Conservation (phyloP, 2,329 filamentous ascomycete species). For the Lecanicillium sp. region DNA sequence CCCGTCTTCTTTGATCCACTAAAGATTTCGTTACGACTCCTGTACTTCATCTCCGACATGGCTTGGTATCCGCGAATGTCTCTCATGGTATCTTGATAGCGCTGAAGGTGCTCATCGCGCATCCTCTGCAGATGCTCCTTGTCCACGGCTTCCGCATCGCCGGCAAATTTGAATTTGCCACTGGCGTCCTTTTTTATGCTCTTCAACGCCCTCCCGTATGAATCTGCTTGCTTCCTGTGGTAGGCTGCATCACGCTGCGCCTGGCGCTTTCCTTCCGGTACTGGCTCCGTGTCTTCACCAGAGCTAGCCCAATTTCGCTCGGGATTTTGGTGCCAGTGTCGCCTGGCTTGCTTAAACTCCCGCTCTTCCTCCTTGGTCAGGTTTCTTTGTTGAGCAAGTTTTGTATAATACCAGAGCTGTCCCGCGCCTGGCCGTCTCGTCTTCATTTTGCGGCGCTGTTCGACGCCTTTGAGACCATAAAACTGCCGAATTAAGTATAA, state of each 20-base stretch:
- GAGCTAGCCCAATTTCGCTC: conserved; percentile 13
- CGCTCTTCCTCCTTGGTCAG: conserved; percentile 23
- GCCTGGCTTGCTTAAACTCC: conserved; percentile 26
- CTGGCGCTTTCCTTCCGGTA: conserved; percentile 15
- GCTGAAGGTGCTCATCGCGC: conserved; percentile 16
- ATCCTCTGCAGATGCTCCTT: conserved; percentile 16
- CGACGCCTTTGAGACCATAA: conserved; percentile 20
- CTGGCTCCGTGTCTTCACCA: conserved; percentile 13
- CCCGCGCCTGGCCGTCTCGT: conserved; percentile 23
- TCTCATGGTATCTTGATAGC: conserved; percentile 19
- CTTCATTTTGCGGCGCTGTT: conserved; percentile 18
- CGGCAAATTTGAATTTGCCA: not conserved
- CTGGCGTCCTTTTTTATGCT: conserved; percentile 16
- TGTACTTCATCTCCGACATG: conserved; percentile 20
- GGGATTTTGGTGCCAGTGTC: conserved; percentile 23
- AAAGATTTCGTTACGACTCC: conserved; percentile 20
- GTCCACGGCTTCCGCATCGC: not conserved
- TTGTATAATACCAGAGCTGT: conserved; percentile 24
- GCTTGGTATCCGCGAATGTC: conserved; percentile 18
- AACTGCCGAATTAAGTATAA: conserved; percentile 31
- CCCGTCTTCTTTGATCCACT: conserved; percentile 14
- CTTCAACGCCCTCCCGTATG: conserved; percentile 16
- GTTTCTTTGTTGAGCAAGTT: conserved; percentile 20
- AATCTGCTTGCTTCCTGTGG: conserved; percentile 22
- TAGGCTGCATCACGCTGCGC: conserved; percentile 20